Conservation (phyloP, 768 basidiomycete species). For the Trametopsis cervina region DNA sequence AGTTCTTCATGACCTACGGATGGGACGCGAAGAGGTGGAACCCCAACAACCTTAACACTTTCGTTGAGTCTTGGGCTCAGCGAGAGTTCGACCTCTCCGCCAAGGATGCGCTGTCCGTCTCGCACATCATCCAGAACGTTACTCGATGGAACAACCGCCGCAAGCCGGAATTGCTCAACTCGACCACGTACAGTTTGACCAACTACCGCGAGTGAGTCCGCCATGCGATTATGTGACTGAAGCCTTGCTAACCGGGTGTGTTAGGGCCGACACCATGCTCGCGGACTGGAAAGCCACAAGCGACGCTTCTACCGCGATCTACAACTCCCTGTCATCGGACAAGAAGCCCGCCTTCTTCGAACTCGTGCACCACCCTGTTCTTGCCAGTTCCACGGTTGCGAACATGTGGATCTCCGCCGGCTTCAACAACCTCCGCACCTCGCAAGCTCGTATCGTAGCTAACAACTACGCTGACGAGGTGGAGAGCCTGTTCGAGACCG, state of each 20-base stretch:
- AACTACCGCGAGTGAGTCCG: conserved; percentile 61
- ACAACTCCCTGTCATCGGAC: conserved; percentile 39
- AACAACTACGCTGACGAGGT: conserved; percentile 52
- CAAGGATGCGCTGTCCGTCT: conserved; percentile 34
- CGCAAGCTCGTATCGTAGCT: conserved; percentile 56
- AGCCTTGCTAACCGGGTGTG: not conserved
- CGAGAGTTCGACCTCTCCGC: conserved; percentile 52
- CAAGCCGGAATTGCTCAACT: conserved; percentile 61
- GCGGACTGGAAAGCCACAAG: conserved; percentile 43
- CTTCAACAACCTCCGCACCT: conserved; percentile 51
- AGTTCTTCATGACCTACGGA: conserved; percentile 60
- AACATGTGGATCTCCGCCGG: conserved; percentile 56
- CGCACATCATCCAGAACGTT: conserved; percentile 47
- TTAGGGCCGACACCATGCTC: conserved; percentile 52
- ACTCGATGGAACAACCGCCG: conserved; percentile 51
- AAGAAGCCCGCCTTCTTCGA: conserved; percentile 62
- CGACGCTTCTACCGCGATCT: conserved; percentile 44
- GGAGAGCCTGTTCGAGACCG: conserved; percentile 49
- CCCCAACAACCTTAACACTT: conserved; percentile 43
- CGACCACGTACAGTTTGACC: conserved; percentile 53
- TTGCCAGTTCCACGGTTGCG: conserved; percentile 50
- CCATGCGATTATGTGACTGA: not conserved
- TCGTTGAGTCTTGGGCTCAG: conserved; percentile 51
- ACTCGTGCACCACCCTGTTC: conserved; percentile 59
- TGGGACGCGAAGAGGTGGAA: conserved; percentile 56